phyloP scores from a whole-genome alignment of 1,139 yeast species.

The Lodderomyces oxycetoniae region DNA sequence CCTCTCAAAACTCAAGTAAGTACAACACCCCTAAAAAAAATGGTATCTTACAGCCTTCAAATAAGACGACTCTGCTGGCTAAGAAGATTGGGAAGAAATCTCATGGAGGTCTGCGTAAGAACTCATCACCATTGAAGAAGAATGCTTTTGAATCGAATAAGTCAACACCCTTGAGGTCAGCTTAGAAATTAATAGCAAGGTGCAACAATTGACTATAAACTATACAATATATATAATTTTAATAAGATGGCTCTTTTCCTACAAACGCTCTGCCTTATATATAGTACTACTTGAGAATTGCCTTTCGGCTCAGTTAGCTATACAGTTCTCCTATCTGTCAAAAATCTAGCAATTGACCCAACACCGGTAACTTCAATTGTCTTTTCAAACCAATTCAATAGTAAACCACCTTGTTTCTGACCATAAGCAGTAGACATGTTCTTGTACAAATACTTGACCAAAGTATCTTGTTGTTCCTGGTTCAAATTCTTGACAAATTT shows the following conservation, averaged over 20 bases:
- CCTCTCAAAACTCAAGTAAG: conserved; percentile 2
- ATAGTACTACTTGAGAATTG: no score
- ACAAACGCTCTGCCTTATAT: background rate
- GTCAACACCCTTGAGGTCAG: conserved; percentile 5
- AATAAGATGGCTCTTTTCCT: no score
- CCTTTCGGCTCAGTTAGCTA: conserved; percentile 21
- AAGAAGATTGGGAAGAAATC: background rate
- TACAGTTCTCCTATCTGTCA: conserved; percentile 81
- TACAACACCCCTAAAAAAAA: conserved; percentile 4
- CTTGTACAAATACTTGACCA: conserved; percentile 80
- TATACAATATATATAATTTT: background rate
- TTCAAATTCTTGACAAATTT: conserved; percentile 54
- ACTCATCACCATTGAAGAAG: background rate
- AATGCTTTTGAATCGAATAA: conserved; percentile 2
- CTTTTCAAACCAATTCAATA: conserved; percentile 91
- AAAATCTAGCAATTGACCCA: conserved; percentile 82
- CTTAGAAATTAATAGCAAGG: conserved; percentile 1
- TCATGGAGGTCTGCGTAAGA: background rate
- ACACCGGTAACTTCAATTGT: conserved; percentile 79
- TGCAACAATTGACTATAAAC: no score
- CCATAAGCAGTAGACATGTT: conserved; percentile 77
- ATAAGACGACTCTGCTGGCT: conserved; percentile 1
- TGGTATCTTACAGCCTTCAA: conserved; percentile 4
- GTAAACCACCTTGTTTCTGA: conserved; percentile 80
- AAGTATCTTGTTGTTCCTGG: conserved; percentile 66